phyloP scores from a whole-genome alignment of 495 filamentous ascomycete species.

The Platismatia glauca region DNA sequence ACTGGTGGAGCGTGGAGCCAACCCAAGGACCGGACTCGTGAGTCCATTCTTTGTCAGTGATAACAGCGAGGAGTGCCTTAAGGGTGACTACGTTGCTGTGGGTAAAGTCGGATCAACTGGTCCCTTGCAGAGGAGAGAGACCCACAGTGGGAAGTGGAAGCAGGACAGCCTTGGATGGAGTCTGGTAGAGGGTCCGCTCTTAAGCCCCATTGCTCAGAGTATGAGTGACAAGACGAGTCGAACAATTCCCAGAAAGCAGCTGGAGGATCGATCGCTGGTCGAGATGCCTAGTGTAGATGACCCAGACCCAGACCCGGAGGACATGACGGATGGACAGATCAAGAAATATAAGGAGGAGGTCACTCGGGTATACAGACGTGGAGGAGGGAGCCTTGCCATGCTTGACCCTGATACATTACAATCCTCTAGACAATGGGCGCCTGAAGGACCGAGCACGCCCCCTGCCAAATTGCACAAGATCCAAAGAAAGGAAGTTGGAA shows the following conservation, averaged over 20 bases:
- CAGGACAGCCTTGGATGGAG: slow-evolving; percentile 18
- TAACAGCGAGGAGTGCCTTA: slow-evolving; percentile 16
- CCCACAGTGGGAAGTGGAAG: slow-evolving; percentile 26
- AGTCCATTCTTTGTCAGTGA: slow-evolving; percentile 25
- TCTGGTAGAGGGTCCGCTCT: slow-evolving; percentile 25
- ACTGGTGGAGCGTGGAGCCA: slow-evolving; percentile 22
- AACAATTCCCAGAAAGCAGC: slow-evolving; percentile 30
- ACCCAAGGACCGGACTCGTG: slow-evolving; percentile 27
- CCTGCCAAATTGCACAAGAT: slow-evolving; percentile 14
- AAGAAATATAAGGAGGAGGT: slow-evolving; percentile 36
- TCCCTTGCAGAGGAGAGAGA: slow-evolving; percentile 19
- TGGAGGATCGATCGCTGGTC: slow-evolving; percentile 41
- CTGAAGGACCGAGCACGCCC: slow-evolving; percentile 23
- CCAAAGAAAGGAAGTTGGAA: slow-evolving; percentile 12
- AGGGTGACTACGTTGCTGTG: slow-evolving; percentile 15
- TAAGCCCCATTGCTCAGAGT: slow-evolving; percentile 26
- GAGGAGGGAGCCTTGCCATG: slow-evolving; percentile 24
- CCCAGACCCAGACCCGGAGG: slow-evolving; percentile 38
- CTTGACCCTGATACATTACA: slow-evolving; percentile 31
- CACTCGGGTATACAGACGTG: slow-evolving; percentile 27
- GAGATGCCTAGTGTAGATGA: slow-evolving; percentile 40
- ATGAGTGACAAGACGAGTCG: slow-evolving; percentile 24
- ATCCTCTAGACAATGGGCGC: slow-evolving; percentile 29
- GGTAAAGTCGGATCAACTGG: slow-evolving; percentile 2
- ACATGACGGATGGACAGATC: slow-evolving; percentile 36